These are phyloP conservation scores for Penicillium hesseltinei DNA, from an alignment of 2,329 filamentous ascomycete species.

Conservation along the genomic window DNA sequence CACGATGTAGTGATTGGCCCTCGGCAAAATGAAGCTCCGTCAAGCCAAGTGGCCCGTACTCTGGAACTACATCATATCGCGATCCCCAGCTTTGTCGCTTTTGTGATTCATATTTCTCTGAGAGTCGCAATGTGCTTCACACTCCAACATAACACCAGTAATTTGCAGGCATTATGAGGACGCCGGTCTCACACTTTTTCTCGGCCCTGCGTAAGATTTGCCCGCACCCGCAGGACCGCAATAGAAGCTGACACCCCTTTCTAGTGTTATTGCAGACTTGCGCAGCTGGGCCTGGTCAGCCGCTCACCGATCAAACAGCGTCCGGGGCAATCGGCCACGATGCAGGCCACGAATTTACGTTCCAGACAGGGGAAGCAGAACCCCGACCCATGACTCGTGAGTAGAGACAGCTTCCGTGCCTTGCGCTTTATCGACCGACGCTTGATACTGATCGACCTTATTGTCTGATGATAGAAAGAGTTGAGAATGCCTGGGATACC, in stretches of 20 bases:
- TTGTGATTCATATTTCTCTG: constrained; percentile 1
- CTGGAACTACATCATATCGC: constrained; percentile 23
- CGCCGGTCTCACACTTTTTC: constrained; percentile 33
- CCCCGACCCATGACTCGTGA: constrained; percentile 32
- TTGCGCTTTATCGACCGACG: not conserved
- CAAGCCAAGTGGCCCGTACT: constrained; percentile 39
- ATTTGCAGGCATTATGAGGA: constrained; percentile 37
- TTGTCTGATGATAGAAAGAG: constrained; percentile 27
- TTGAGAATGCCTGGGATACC: constrained; percentile 31
- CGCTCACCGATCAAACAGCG: constrained; percentile 18
- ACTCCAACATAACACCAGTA: constrained; percentile 17
- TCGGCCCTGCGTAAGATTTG: constrained; percentile 36
- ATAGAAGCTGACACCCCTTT: constrained; percentile 23
- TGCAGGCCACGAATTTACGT: constrained; percentile 23
- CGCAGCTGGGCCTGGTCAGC: constrained; percentile 27
- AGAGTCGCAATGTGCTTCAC: constrained; percentile 38
- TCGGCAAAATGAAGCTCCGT: constrained; percentile 40
- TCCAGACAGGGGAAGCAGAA: constrained; percentile 18
- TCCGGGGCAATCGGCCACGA: constrained; percentile 20
- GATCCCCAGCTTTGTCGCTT: constrained; percentile 6
- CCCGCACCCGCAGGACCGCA: constrained; percentile 6
- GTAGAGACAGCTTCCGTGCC: constrained; percentile 5
- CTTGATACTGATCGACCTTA: constrained; percentile 9
- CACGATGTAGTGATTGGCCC: constrained; percentile 16
- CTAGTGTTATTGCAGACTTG: constrained; percentile 35